phyloP scores from a whole-genome alignment of 805 yeast genomes.

The Ogataea pilisensis region DNA sequence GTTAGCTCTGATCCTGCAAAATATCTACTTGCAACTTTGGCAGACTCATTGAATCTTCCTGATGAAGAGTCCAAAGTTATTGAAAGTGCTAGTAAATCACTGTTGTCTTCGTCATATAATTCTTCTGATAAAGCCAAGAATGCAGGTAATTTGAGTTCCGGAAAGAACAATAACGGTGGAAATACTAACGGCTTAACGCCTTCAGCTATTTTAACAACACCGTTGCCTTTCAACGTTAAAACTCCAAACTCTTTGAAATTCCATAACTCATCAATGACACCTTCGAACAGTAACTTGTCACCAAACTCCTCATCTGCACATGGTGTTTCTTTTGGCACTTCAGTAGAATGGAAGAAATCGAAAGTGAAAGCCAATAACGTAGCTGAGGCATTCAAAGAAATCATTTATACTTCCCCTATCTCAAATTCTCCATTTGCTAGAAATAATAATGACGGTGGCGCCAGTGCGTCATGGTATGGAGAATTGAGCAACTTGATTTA shows the following conservation, averaged over 20 bases:
- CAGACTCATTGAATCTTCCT: constrained; percentile 45
- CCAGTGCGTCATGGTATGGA: constrained; percentile 3
- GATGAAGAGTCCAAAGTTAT: constrained; percentile 33
- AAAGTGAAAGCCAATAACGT: constrained; percentile 44
- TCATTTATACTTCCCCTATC: constrained; percentile 28
- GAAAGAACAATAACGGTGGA: constrained; percentile 1
- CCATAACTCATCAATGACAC: constrained; percentile 17
- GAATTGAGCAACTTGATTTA: constrained; percentile 21
- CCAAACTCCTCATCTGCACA: constrained; percentile 1
- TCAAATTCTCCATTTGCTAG: constrained; percentile 8
- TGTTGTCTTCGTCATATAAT: not conserved
- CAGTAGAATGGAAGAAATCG: not conserved
- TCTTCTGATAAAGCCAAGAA: constrained; percentile 10
- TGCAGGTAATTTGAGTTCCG: constrained; percentile 1
- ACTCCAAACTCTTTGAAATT: constrained; percentile 41
- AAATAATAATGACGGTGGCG: not conserved
- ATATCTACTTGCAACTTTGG: constrained; percentile 48
- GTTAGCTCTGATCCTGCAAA: constrained; percentile 42
- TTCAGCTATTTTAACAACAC: constrained; percentile 37
- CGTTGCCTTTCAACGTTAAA: constrained; percentile 32
- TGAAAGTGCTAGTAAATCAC: constrained; percentile 15
- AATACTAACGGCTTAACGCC: constrained; percentile 29
- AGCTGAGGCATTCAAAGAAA: constrained; percentile 42
- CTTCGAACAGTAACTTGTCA: constrained; percentile 7
- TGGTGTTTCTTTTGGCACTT: not conserved